Evolutionary conservation across 2,329 filamentous ascomycete genomes (phyloP), one percentile per base, ranked within the genome.

Genomic region (Aspergillus sp.): DNA sequence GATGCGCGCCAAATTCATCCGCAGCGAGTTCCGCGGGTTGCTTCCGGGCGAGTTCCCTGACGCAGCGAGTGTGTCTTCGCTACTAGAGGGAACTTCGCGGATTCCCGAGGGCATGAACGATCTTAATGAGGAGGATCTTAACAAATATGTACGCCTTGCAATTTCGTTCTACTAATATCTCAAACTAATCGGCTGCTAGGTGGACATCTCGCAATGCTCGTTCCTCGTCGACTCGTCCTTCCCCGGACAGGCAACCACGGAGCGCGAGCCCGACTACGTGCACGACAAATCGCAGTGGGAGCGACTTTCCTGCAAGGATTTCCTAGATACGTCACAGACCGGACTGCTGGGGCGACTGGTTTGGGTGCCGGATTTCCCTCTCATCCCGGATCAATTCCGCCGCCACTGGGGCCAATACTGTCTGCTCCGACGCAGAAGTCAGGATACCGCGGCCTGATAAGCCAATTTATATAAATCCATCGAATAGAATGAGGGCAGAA

Each of bases 171-270:
- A 4, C 16, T 24, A 14, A 18, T 52, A 31, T 16, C 31, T 32
- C 16, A 29, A 55, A 39, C 60, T 66, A 47, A 68, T 54, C 29
- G 16, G 54, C 24, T n/a, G 24, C 22, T 57, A 87, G 84, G 81
- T 87, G 39, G 87, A 94, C 61, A 78, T 96, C 49, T 81, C 83
- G 29, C 82, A 86, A 56, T 99, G 95, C 75, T 82, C 86, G 9
- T 97, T 96, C 75, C 73, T 99, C 4, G 88, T 98, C 16, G 95
- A 99, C 73, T 96, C 92, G 0, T 88, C 90, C 61, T 92, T 94
- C 68, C 87, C 90, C 0, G 79, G 79, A 31, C 80, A 80, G 16
- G 67, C 74, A 36, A 67, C 85, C 71, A 89, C 91, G 1, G 80
- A 83, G 0, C 82, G 88, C 11, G 93, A 99, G 72, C 93, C 93